A percentile compares a stretch with the other conserved stretches of the same genome.
phyloP scores from a whole-genome alignment of 805 yeast species.

The Barnettozyma vustinii region DNA sequence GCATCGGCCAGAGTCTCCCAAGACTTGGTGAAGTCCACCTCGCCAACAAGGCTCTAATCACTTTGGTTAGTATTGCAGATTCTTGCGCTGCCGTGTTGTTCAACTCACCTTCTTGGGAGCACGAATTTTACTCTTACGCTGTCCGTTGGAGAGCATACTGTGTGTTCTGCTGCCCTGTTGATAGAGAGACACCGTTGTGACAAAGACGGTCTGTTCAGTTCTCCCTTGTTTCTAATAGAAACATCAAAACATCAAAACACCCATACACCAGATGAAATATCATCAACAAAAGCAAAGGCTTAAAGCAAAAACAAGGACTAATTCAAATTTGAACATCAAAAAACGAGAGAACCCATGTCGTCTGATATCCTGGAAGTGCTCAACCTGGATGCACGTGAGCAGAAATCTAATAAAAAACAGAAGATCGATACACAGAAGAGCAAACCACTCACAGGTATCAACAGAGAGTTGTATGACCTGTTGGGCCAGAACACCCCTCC shows the following conservation, averaged over 20 bases:
- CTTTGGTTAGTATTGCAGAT: neutral
- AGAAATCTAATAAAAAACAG: constrained; percentile 29
- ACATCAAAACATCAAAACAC: constrained; percentile 1
- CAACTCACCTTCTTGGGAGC: constrained; percentile 50
- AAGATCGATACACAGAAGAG: constrained; percentile 18
- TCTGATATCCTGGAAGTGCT: constrained; percentile 75
- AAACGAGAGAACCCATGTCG: constrained; percentile 23
- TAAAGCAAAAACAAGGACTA: no score
- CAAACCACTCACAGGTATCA: constrained; percentile 59
- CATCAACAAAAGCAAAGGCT: neutral
- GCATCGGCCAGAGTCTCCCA: constrained; percentile 68
- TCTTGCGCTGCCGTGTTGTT: neutral
- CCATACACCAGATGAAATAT: constrained; percentile 1
- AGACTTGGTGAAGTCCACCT: constrained; percentile 54
- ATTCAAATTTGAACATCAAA: neutral
- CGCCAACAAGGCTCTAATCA: constrained; percentile 28
- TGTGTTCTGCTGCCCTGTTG: neutral
- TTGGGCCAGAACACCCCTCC: constrained; percentile 94
- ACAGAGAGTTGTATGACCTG: constrained; percentile 81
- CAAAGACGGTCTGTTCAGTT: neutral
- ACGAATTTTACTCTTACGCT: constrained; percentile 52
- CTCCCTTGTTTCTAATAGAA: neutral
- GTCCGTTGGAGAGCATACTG: constrained; percentile 25
- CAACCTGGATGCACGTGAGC: constrained; percentile 44
- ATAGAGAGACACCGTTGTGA: neutral